Evolutionary conservation across 345 rosid genomes (phyloP), one percentile per base, ranked within the genome.

Genomic region (Garcia nutans): DNA sequence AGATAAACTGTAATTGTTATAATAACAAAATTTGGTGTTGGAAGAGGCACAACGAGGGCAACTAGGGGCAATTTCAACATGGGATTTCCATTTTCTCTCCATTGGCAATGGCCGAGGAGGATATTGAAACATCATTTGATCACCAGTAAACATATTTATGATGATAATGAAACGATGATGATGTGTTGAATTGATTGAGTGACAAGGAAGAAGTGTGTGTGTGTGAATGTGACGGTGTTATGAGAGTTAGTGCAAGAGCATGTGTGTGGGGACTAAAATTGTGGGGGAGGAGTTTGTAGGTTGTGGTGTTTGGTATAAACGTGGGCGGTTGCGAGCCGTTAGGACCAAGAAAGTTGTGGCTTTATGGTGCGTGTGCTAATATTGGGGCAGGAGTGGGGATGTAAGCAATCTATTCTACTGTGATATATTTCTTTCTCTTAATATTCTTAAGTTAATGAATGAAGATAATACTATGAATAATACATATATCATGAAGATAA

Each of bases 41-140:
- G 96, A 19, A 33, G 98, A 94, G 23, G 94, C 89, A 65, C 98
- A 94, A 1, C 98, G 94, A 22, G 98, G 98, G 74, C 98, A 94
- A 55, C 84, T 82, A 2, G 97, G 97, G 23, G 90, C 94, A 65
- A 71, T 42, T 65, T 91, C 89, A 15, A 55, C 77, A n/a, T 81
- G 76, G 28, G 88, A 17, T 63, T 71, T 87, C 86, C 88, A 87
- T 12, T 50, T 82, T 12, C 73, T 55, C 8, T 79, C 82, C 69
- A 63, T 68, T 0, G 75, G 61, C 65, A 65, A 24, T 22, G 79
- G 76, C 77, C 57, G 63, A 12, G 79, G 66, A 63, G 76, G 70
- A 26, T 63, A 81, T 10, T 74, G 80, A 50, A 74, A 74, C 74
- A 72, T 73, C 23, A 11, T 68, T n/a, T 67, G 78, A 6, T 76